Evolutionary conservation across 345 rosid species (phyloP).

Genomic region (Hibiscus syriacus): DNA sequence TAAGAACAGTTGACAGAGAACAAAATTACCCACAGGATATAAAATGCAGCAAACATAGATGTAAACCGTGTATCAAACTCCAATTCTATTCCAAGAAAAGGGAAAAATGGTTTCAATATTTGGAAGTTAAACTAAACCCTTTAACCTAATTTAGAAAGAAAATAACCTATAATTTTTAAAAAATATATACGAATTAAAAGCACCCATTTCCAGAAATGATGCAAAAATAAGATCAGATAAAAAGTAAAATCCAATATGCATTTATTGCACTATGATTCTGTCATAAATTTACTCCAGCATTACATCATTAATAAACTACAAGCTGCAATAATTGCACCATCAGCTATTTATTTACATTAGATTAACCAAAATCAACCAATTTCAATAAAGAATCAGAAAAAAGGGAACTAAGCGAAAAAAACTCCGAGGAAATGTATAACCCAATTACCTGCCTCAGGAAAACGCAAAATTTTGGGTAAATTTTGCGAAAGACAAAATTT

Average conservation of each 20-base stretch:
- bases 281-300: conserved; percentile 1
- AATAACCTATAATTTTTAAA: not conserved
- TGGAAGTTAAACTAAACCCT: conserved; percentile 4
- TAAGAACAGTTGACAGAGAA: not conserved
- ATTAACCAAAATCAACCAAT: not conserved
- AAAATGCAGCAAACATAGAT: not conserved
- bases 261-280: not conserved
- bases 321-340: conserved; percentile 1
- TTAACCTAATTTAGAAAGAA: not conserved
- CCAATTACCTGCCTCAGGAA: not conserved
- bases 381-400: not conserved
- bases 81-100: not conserved
- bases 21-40: not conserved
- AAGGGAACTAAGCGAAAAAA: not conserved
- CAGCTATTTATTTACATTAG: not conserved
- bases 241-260: not conserved
- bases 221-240: not conserved
- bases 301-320: not conserved
- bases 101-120: not conserved
- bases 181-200: not conserved
- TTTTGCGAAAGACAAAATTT: not conserved
- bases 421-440: not conserved
- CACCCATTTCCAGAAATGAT: not conserved
- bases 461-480: not conserved
- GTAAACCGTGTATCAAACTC: not conserved